Conservation (phyloP, 768 basidiomycete species). For the Boletus edulis region DNA sequence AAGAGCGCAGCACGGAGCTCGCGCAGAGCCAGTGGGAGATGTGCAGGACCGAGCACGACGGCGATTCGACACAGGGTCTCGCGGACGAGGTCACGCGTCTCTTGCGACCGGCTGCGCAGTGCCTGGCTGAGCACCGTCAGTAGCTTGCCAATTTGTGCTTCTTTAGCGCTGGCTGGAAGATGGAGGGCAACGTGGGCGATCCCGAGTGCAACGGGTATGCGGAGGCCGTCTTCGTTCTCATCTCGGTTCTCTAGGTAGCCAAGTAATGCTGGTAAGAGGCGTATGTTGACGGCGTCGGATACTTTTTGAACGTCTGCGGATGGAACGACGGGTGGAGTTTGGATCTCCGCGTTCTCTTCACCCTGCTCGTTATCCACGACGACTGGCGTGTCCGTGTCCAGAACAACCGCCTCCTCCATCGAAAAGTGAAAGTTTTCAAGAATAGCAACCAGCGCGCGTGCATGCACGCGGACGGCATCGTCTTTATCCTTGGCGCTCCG, state of each 20-base stretch:
- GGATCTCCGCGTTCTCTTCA: slow-evolving; percentile 24
- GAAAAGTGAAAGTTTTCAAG: slow-evolving; percentile 92
- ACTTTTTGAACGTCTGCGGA: slow-evolving; percentile 39
- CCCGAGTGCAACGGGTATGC: slow-evolving; percentile 86
- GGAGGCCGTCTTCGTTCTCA: slow-evolving; percentile 77
- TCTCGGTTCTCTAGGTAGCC: slow-evolving; percentile 81
- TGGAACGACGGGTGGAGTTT: neutral
- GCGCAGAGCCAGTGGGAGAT: slow-evolving; percentile 68
- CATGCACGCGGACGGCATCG: slow-evolving; percentile 70
- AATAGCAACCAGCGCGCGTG: slow-evolving; percentile 81
- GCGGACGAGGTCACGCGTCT: slow-evolving; percentile 83
- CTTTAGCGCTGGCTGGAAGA: slow-evolving; percentile 62
- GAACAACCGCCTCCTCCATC: slow-evolving; percentile 60
- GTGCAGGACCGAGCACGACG: slow-evolving; percentile 65
- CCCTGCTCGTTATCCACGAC: slow-evolving; percentile 27
- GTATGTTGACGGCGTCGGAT: slow-evolving; percentile 71
- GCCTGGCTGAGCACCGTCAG: slow-evolving; percentile 87
- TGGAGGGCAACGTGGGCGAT: slow-evolving; percentile 81
- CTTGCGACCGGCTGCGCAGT: slow-evolving; percentile 90
- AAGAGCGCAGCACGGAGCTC: slow-evolving; percentile 83
- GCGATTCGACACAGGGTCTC: slow-evolving; percentile 83
- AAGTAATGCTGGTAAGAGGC: slow-evolving; percentile 78
- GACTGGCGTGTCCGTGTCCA: slow-evolving; percentile 26
- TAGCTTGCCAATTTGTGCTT: slow-evolving; percentile 69
- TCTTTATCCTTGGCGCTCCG: slow-evolving; percentile 66